phyloP scores from a whole-genome alignment of 1,284 basidiomycete genomes.

The Athelia sp. region DNA sequence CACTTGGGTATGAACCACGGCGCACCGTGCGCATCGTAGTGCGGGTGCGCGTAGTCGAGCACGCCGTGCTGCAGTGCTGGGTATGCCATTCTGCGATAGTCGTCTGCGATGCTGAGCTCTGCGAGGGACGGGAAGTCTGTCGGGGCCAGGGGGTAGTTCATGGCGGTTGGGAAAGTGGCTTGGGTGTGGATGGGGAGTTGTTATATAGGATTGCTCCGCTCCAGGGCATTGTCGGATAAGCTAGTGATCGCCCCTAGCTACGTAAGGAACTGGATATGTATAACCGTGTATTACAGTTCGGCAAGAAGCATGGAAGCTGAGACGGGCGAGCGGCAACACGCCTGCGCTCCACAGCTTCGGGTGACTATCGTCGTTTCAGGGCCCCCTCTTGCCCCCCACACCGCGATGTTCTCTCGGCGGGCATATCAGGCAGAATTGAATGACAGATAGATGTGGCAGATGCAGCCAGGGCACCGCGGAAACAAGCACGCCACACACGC shows the following conservation, averaged over 20 bases:
- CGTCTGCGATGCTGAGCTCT: not conserved
- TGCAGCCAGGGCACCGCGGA: no score
- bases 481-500: no score
- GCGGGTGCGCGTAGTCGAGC: not conserved
- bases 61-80: not conserved
- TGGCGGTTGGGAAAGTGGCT: not conserved
- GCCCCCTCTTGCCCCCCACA: no score
- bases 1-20: not conserved
- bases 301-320: constrained; percentile 7
- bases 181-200: not conserved
- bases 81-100: not conserved
- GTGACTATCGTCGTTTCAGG: no score
- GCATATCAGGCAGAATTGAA: no score
- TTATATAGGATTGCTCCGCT: constrained; percentile 2
- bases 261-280: constrained; percentile 5
- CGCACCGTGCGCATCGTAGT: not conserved
- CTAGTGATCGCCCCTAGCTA: constrained; percentile 4
- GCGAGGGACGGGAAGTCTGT: not conserved
- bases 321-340: not conserved
- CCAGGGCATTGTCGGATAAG: constrained; percentile 2
- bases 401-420: no score
- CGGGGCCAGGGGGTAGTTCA: not conserved
- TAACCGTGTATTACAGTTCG: not conserved
- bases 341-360: no score
- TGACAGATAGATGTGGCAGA: no score